A percentile compares a stretch with the other conserved stretches of the same genome.
Evolutionary conservation across 495 filamentous ascomycete genomes (phyloP).

Genomic region (Coniosporium apollinis): DNA sequence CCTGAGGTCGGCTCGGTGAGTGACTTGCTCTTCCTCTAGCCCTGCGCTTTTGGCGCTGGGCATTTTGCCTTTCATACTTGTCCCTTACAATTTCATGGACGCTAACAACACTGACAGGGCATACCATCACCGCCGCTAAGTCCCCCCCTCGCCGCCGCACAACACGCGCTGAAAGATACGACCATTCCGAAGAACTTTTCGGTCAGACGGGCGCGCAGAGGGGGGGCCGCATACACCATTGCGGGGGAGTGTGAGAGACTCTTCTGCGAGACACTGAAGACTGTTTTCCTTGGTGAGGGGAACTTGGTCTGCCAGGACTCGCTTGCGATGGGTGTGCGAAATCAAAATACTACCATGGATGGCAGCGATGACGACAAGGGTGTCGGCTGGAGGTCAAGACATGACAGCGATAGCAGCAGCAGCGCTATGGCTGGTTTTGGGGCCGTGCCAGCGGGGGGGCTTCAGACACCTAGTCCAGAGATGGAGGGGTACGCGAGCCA

Average conservation of each 20-base stretch:
- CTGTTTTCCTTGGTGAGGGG: slow-evolving; percentile 93
- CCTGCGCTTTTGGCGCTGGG: too few relatives aligned
- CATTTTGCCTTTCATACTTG: too few relatives aligned
- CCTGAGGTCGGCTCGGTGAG: slow-evolving; percentile 69
- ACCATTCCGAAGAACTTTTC: neutral
- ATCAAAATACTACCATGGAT: slow-evolving; percentile 3
- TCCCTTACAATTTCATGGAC: too few relatives aligned
- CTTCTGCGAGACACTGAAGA: slow-evolving; percentile 85
- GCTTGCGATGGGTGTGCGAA: slow-evolving; percentile 49
- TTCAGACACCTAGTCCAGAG: too few relatives aligned
- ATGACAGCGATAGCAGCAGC: too few relatives aligned
- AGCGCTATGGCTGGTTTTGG: too few relatives aligned
- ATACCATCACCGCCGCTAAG: slow-evolving; percentile 59
- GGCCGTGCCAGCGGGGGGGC: too few relatives aligned
- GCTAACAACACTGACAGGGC: too few relatives aligned
- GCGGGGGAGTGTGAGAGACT: slow-evolving; percentile 99
- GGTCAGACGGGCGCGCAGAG: slow-evolving; percentile 35
- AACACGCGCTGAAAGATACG: too few relatives aligned
- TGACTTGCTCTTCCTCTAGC: too few relatives aligned
- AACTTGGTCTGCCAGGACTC: slow-evolving; percentile 43
- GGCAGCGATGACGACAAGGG: neutral
- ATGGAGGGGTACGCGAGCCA: neutral
- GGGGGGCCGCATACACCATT: slow-evolving; percentile 87
- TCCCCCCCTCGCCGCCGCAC: slow-evolving; percentile 55
- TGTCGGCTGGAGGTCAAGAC: too few relatives aligned